Evolutionary conservation across 495 filamentous ascomycete species (phyloP).

Genomic region (Penicillium paradoxum): DNA sequence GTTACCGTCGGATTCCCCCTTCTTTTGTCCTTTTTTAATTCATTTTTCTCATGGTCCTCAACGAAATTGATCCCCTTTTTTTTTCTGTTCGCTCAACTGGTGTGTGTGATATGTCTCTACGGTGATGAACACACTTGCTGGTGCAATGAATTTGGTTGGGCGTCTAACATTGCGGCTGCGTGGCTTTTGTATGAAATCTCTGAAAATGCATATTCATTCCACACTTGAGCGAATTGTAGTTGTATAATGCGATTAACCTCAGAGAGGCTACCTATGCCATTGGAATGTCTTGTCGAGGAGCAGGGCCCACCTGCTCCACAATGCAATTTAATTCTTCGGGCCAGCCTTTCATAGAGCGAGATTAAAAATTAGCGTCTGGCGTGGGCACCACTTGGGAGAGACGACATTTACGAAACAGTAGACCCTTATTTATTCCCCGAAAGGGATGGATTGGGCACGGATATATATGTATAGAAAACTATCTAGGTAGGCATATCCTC

Average conservation of each 20-base stretch:
- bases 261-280: neutral
- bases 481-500: too few relatives aligned
- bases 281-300: neutral
- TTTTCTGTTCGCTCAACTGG: constrained; percentile 20
- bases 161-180: constrained; percentile 21
- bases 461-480: too few relatives aligned
- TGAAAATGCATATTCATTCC: constrained; percentile 17
- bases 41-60: constrained; percentile 16
- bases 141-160: constrained; percentile 24
- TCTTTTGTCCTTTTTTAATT: constrained; percentile 22
- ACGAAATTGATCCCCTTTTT: constrained; percentile 34
- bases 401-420: neutral
- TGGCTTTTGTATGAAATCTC: constrained; percentile 21
- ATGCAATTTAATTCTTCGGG: neutral
- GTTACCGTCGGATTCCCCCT: constrained; percentile 26
- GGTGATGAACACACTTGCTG: constrained; percentile 17
- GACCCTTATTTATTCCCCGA: neutral
- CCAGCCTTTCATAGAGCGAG: neutral
- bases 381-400: too few relatives aligned
- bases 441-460: neutral
- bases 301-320: constrained; percentile 7
- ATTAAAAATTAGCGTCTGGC: neutral
- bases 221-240: neutral
- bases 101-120: constrained; percentile 16
- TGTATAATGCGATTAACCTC: neutral